phyloP scores from a whole-genome alignment of 305 asterid genomes.

The Salvia sclarea region DNA sequence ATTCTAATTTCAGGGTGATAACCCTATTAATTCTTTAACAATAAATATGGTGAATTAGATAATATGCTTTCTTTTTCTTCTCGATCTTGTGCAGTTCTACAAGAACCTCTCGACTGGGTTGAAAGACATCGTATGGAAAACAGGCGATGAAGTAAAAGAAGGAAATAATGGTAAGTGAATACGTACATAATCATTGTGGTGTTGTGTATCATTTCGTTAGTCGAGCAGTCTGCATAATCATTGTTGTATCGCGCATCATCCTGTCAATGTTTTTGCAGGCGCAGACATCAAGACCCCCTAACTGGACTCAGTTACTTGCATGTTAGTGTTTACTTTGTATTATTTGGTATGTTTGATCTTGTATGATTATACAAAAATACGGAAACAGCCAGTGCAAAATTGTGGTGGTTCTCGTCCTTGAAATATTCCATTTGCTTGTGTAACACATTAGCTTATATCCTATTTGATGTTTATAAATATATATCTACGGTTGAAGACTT shows the following conservation, averaged over 20 bases:
- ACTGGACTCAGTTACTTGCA: not conserved
- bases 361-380: not conserved
- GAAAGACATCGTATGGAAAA: constrained; percentile 89
- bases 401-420: not conserved
- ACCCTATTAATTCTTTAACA: not conserved
- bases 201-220: not conserved
- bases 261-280: constrained; percentile 22
- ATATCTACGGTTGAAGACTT: not conserved
- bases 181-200: too few relatives aligned
- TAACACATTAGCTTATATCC: not conserved
- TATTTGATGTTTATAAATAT: not conserved
- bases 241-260: not conserved
- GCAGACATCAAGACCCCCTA: too few relatives aligned
- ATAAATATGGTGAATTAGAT: too few relatives aligned
- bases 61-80: not conserved
- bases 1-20: not conserved
- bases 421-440: not conserved
- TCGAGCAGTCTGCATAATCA: not conserved
- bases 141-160: constrained; percentile 58
- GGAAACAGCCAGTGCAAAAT: not conserved
- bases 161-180: constrained; percentile 47
- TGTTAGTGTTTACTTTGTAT: not conserved
- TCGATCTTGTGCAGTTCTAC: constrained; percentile 73
- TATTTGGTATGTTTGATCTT: not conserved
- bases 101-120: constrained; percentile 84